Evolutionary conservation across 768 basidiomycete species (phyloP).

Genomic region (Hypholoma sublateritium): DNA sequence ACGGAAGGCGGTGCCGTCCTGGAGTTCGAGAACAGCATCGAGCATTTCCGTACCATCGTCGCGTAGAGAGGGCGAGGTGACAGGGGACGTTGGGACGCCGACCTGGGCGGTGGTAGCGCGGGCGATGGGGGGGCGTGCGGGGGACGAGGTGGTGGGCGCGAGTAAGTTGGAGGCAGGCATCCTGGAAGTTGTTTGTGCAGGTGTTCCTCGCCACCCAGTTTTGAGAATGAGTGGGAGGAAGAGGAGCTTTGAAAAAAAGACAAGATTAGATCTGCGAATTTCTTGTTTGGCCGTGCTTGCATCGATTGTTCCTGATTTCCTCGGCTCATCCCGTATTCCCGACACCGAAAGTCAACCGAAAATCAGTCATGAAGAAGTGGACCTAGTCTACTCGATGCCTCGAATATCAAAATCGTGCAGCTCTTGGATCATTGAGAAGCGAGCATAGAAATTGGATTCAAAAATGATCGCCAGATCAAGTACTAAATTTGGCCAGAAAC

Average conservation of each 20-base stretch:
- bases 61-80: constrained; percentile 29
- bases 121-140: constrained; percentile 42
- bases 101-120: constrained; percentile 41
- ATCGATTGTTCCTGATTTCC: constrained; percentile 12
- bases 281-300: constrained; percentile 35
- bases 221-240: constrained; percentile 49
- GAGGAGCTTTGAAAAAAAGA: constrained; percentile 42
- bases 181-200: constrained; percentile 8
- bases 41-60: constrained; percentile 27
- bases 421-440: too few relatives aligned
- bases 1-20: constrained; percentile 83
- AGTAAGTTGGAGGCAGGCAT: constrained; percentile 17
- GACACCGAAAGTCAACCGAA: not conserved
- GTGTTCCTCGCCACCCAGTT: constrained; percentile 52
- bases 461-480: too few relatives aligned
- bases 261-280: constrained; percentile 36
- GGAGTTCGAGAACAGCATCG: constrained; percentile 84
- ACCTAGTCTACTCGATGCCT: too few relatives aligned
- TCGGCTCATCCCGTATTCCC: not conserved
- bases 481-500: too few relatives aligned
- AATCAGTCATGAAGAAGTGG: too few relatives aligned
- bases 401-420: too few relatives aligned
- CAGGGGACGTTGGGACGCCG: constrained; percentile 34
- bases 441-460: too few relatives aligned
- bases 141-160: constrained; percentile 32